Conservation (phyloP, 306 rosid species). For the Echinosophora koreensis region DNA sequence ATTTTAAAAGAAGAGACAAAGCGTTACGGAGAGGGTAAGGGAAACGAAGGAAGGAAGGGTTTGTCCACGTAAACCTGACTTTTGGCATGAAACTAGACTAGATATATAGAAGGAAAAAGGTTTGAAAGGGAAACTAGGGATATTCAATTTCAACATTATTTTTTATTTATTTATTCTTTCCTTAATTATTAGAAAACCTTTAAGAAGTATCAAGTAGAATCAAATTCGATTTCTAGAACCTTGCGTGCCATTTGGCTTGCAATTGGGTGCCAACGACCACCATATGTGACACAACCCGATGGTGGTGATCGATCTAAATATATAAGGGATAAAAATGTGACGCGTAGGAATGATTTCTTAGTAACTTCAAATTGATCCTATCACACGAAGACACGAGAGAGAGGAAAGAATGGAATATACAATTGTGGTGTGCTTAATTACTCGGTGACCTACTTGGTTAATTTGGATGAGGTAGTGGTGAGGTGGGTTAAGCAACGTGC, state of each 20-base stretch:
- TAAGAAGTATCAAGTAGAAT: conserved; percentile 16
- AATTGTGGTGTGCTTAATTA: conserved; percentile 30
- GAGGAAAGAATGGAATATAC: neutral
- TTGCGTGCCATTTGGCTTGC: conserved; percentile 46
- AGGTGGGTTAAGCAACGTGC: conserved; percentile 50
- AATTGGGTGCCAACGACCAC: conserved; percentile 36
- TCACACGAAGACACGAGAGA: conserved; percentile 44
- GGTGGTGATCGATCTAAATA: conserved; percentile 32
- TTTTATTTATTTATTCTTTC: neutral
- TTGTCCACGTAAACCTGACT: conserved; percentile 56
- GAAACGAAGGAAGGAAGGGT: neutral
- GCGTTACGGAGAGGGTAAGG: conserved; percentile 55
- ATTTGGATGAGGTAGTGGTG: conserved; percentile 48
- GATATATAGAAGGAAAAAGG: neutral
- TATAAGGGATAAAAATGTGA: conserved; percentile 39
- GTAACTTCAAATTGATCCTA: conserved; percentile 33
- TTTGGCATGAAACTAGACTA: conserved; percentile 45
- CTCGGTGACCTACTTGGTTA: conserved; percentile 55
- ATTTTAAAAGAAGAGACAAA: conserved; percentile 30
- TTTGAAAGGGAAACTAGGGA: conserved; percentile 13
- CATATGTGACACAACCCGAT: conserved; percentile 27
- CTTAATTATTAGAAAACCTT: neutral
- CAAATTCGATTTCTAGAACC: conserved; percentile 8
- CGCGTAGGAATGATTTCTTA: conserved; percentile 50
- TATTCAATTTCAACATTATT: conserved; percentile 23